Evolutionary conservation across 176 grass and related monocot genomes (phyloP).

Genomic region (Pontederia crassipes): DNA sequence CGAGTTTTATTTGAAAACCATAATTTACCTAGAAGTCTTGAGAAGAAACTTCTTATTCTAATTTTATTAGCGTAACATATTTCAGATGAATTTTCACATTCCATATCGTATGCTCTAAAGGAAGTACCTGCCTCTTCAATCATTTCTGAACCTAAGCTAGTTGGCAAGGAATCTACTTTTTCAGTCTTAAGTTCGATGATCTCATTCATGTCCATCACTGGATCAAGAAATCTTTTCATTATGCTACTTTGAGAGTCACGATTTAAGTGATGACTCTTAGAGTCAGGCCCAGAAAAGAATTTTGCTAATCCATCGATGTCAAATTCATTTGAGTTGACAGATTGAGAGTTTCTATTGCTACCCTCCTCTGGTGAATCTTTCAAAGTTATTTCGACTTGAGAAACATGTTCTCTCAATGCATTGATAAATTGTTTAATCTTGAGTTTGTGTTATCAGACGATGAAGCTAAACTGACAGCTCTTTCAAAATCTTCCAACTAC

Average conservation of each 20-base stretch:
- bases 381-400: slow-evolving; percentile 45
- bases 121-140: not conserved
- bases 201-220: slow-evolving; percentile 34
- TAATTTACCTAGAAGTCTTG: slow-evolving; percentile 45
- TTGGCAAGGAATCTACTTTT: slow-evolving; percentile 22
- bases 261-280: slow-evolving; percentile 12
- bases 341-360: slow-evolving; percentile 32
- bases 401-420: slow-evolving; percentile 62
- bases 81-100: slow-evolving; percentile 28
- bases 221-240: slow-evolving; percentile 22
- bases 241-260: slow-evolving; percentile 24
- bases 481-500: slow-evolving; percentile 86
- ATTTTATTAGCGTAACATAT: slow-evolving; percentile 29
- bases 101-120: slow-evolving; percentile 24
- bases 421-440: slow-evolving; percentile 70
- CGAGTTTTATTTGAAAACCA: slow-evolving; percentile 43
- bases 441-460: slow-evolving; percentile 64
- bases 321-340: slow-evolving; percentile 44
- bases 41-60: slow-evolving; percentile 33
- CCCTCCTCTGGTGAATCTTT: slow-evolving; percentile 24
- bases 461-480: slow-evolving; percentile 60
- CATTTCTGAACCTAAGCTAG: slow-evolving; percentile 18
- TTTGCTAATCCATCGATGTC: slow-evolving; percentile 61
- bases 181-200: slow-evolving; percentile 53
- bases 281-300: slow-evolving; percentile 50